Evolutionary conservation across 257 asterid genomes (phyloP), one percentile per base, ranked within the genome.

Genomic region (Solanum ahanhuiri): DNA sequence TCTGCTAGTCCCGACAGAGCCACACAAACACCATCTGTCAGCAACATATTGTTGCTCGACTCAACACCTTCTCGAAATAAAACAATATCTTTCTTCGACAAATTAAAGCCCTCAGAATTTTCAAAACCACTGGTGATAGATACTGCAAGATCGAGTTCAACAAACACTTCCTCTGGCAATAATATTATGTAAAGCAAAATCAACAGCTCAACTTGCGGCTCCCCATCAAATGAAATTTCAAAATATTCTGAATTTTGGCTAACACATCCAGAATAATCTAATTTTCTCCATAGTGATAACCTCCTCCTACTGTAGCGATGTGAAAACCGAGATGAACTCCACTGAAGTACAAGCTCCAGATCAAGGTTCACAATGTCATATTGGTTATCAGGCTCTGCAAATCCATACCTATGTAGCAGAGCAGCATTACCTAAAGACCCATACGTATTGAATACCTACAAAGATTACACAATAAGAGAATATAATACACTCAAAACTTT

Each of bases 341-440:
- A 96, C 85, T 89, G 89, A 18, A 92, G 86, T 66, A 96, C 95
- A 72, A 95, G 90, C 67, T 94, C 98, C 39, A 95, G 88, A 92
- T 95, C 99, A 37, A 96, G 86, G 88, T 96, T 96, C 81, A 96
- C 89, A 86, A 94, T 94, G 88, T 93, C 99, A 86, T 89, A 96
- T 41, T 97, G 98, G 86, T 96, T 96, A 70, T 93, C 94, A 9
- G 91, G 90, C 91, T 96, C 99, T 11, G 98, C 91, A 86, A 96
- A 96, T 83, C 98, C 98, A 81, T 93, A 96, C 94, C 99, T 91
- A 87, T 95, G 99, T 86, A 96, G 93, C 90, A 95, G 93, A n/a
- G 98, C 98, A 89, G 99, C 98, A 91, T 93, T 96, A 57, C 99
- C 98, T 86, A 91, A 75, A 41, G 75, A 89, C 82, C 99, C 99